Evolutionary conservation across 1,139 yeast species (phyloP).

Genomic region (Yamadazyma dushanensis): DNA sequence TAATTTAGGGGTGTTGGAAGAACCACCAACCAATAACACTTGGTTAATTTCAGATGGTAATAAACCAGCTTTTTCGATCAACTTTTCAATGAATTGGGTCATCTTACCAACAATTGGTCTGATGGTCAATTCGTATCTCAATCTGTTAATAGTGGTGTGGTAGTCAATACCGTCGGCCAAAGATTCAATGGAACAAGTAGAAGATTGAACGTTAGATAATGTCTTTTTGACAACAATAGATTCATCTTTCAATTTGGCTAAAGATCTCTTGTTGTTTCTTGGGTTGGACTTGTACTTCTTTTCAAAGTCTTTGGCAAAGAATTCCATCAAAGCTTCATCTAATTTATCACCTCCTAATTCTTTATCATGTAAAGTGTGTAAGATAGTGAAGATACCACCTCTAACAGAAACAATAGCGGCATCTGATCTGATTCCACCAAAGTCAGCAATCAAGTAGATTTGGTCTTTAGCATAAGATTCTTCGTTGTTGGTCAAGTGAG

Average conservation of each 20-base stretch:
- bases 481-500: conserved; percentile 61
- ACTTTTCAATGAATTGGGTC: conserved; percentile 72
- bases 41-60: conserved; percentile 88
- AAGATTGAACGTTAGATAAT: conserved; percentile 81
- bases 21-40: conserved; percentile 91
- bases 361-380: conserved; percentile 82
- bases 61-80: conserved; percentile 77
- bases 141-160: conserved; percentile 89
- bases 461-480: conserved; percentile 66
- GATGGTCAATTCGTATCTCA: conserved; percentile 87
- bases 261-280: conserved; percentile 74
- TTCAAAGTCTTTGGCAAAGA: conserved; percentile 90
- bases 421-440: conserved; percentile 96
- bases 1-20: conserved; percentile 89
- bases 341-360: conserved; percentile 86
- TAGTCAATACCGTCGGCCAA: conserved; percentile 92
- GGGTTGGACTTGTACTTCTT: conserved; percentile 85
- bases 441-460: conserved; percentile 89
- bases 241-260: conserved; percentile 86
- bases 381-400: conserved; percentile 88
- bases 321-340: conserved; percentile 78
- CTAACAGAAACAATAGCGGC: conserved; percentile 92
- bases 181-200: conserved; percentile 93
- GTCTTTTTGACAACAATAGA: conserved; percentile 88
- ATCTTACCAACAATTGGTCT: conserved; percentile 76